These are phyloP conservation scores for Candida alai DNA, from an alignment of 805 yeast species.

Conservation along the genomic window DNA sequence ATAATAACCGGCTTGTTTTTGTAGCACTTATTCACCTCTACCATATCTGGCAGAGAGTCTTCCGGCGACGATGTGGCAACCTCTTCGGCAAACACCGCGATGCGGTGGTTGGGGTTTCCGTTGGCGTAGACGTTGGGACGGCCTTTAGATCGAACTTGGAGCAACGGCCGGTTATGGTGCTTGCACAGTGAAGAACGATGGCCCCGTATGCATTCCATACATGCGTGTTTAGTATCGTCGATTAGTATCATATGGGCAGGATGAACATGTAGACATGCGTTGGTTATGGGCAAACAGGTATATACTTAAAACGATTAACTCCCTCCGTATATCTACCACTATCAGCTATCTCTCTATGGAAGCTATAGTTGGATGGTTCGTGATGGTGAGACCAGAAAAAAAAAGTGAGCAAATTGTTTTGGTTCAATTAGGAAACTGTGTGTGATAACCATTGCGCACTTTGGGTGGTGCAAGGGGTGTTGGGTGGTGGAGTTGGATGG, in stretches of 20 bases:
- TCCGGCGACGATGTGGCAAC: conserved; percentile 11
- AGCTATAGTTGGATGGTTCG: no score
- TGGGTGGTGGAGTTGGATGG: no score
- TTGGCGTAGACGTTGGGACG: conserved; percentile 64
- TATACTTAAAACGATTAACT: no score
- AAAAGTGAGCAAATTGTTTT: no score
- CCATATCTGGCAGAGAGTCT: not conserved
- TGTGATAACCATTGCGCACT: no score
- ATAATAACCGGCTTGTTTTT: conserved; percentile 26
- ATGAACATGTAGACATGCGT: no score
- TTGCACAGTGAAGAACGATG: conserved; percentile 86
- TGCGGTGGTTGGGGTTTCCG: conserved; percentile 47
- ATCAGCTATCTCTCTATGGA: no score
- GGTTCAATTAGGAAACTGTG: no score
- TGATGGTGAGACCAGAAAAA: no score
- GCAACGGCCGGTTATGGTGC: conserved; percentile 74
- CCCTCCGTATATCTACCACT: no score
- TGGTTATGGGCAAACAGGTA: no score
- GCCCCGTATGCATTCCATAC: conserved; percentile 86
- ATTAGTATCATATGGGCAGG: conserved; percentile 78
- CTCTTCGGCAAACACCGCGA: conserved; percentile 56
- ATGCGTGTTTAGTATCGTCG: conserved; percentile 76
- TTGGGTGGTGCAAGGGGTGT: no score
- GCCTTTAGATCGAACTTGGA: conserved; percentile 88
- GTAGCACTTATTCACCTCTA: conserved; percentile 7